Evolutionary conservation across 2,329 filamentous ascomycete species (phyloP), one percentile per base, ranked within the genome.

Genomic region (Aspergillus awamori): DNA sequence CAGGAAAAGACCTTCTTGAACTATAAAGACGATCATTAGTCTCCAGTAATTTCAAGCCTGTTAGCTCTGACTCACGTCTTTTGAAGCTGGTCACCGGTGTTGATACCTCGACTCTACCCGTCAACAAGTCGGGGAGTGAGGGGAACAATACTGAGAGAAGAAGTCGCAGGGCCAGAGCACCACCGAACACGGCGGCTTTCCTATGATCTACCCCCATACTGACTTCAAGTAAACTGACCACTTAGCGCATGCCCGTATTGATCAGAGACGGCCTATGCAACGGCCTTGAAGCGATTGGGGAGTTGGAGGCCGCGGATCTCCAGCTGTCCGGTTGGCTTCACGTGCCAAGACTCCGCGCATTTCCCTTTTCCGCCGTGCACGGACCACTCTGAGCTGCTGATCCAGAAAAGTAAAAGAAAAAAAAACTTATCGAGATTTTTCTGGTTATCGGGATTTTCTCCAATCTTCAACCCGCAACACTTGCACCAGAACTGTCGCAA

Each of bases 31-130:
- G 6, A 38, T 26, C 13, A 17, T 48, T 41, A 28, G 17, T 1
- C 1, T 17, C 30, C 11, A 2, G 39, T 24, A 4, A 39, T 17
- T 3, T 24, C 20, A 15, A 36, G 30, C 8, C 7, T 5, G 11
- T 8, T 17, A 56, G 11, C 15, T n/a, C 33, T 5, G 13, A 78
- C 89, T 77, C 84, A 96, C 93, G 83, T 86, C 95, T 87, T 82
- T 98, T 98, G 86, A 97, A 99, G 85, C 94, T 97, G 70, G 92
- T 97, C 51, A 98, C 90, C 41, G 95, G 94, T 22, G 95, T 99
- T 48, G 95, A 97, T 72, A 99, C 90, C 82, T 99, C 95, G 70
- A 97, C 95, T 73, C 95, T 90, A 66, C 90, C 91, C 20, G 92
- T 95, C 64, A 99, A 84, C 64, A 97, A 84, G 75, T 93, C 88